phyloP scores from a whole-genome alignment of 805 yeast species.

The Cephaloascus albidus region DNA sequence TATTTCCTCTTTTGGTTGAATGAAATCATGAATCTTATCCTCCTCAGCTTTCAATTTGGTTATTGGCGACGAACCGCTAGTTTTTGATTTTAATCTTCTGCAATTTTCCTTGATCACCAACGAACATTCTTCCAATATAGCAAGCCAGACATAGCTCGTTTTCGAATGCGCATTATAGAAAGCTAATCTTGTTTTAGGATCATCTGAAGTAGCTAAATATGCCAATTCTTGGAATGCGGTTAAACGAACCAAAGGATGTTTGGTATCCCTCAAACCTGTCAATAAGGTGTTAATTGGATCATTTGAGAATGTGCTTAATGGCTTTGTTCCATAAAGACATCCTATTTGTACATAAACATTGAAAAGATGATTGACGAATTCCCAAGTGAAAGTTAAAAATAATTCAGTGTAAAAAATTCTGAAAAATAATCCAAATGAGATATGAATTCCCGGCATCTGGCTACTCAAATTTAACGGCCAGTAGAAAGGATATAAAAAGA shows the following conservation, averaged over 20 bases:
- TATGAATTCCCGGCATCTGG: conserved; percentile 24
- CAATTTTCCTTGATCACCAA: conserved; percentile 42
- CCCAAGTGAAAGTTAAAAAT: conserved; percentile 37
- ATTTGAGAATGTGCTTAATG: conserved; percentile 48
- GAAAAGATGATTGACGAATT: conserved; percentile 45
- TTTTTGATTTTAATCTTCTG: conserved; percentile 22
- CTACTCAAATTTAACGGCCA: conserved; percentile 26
- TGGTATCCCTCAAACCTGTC: conserved; percentile 49
- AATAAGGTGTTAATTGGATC: conserved; percentile 57
- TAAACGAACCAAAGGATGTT: conserved; percentile 36
- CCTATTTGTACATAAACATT: conserved; percentile 65
- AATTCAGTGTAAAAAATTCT: conserved; percentile 21
- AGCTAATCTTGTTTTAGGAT: conserved; percentile 36
- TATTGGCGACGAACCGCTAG: neutral
- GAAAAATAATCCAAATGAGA: conserved; percentile 18
- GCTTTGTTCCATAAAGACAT: conserved; percentile 56
- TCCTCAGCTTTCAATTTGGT: neutral
- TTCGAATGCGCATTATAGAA: conserved; percentile 43
- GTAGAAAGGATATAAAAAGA: conserved; percentile 17
- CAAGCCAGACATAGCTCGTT: conserved; percentile 43
- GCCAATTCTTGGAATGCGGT: conserved; percentile 76
- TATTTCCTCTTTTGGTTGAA: conserved; percentile 1
- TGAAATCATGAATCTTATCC: neutral
- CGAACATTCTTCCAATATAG: conserved; percentile 52
- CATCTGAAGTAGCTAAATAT: conserved; percentile 43